Evolutionary conservation across 257 asterid genomes (phyloP).

Genomic region (Anisodus acutangulus): DNA sequence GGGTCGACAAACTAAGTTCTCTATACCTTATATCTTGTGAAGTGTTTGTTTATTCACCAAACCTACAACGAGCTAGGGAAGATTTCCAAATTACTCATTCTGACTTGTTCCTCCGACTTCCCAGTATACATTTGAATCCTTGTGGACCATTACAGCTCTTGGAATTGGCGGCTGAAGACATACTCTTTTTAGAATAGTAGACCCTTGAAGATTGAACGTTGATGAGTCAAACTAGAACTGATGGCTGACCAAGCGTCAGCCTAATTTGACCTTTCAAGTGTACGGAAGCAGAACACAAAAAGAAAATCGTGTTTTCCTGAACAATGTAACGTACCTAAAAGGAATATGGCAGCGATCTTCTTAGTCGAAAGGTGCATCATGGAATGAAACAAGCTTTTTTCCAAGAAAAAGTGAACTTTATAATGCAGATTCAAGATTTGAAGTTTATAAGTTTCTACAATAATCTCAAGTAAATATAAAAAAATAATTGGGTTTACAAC

Average conservation of each 20-base stretch:
- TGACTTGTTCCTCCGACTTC: background rate
- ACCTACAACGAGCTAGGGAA: constrained; percentile 1
- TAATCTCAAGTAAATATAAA: too few species aligned
- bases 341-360: background rate
- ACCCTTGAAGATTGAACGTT: background rate
- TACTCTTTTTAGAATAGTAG: too few species aligned
- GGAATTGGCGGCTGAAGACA: constrained; percentile 3
- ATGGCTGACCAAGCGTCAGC: background rate
- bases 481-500: too few species aligned
- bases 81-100: background rate
- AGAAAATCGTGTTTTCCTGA: background rate
- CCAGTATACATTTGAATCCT: background rate
- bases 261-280: background rate
- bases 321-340: background rate
- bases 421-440: background rate
- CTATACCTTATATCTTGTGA: background rate
- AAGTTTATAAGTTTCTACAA: too few species aligned
- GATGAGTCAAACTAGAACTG: background rate
- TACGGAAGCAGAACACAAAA: background rate
- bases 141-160: background rate
- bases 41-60: constrained; percentile 17
- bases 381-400: background rate
- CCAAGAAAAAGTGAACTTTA: background rate
- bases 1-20: constrained; percentile 15
- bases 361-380: background rate